Base-by-base conservation (phyloP, 805 yeast genomes). In the Wickerhamiella hasegawae region DNA sequence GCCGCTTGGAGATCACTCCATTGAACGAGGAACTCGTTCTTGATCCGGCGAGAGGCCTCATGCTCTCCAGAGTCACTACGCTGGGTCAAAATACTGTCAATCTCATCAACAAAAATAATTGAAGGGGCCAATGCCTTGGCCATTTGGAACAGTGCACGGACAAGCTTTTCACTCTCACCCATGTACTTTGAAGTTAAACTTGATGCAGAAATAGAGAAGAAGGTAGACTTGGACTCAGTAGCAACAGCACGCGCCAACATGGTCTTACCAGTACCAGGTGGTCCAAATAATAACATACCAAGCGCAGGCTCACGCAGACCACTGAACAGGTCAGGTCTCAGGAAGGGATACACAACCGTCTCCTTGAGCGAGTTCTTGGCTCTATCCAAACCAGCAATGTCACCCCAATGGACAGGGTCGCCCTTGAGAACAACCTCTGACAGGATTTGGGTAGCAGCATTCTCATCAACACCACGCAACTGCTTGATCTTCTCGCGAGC, bases 221-320 rank as follows among this genome's bases (percentile, higher is more conserved):
- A 87, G 0, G 95, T 85, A 0, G 94, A 82, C 40, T 78, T 76
- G 5, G 94, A 78, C 59, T 90, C 97, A 2, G 92, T 81, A 2
- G 96, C 97, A 3, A 90, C 96, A 0, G 97, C 94, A 43, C 94
- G 66, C 0, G 96, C 96, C 45, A 87, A 67, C 97, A 87, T 85
- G 1, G 96, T 85, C 52, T 90, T 87, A 38, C 97, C 97, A 0
- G 97, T 87, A n/a, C 98, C 98, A 0, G 97, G 96, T 2, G 98
- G 97, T 0, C 98, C 98, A 61, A 84, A 87, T 28, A 87, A 58
- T 16, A 87, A 63, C 93, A 90, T 83, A n/a, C 97, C 97, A 39
- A 93, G 62, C 0, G 93, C 85, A 0, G 97, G 97, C 58, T 85
- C 96, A 45, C 96, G 65, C 35, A 87, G 60, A 0, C 96, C 97